Evolutionary conservation across 2,329 filamentous ascomycete species (phyloP), one percentile per base, ranked within the genome.

Genomic region (Domatiomyces globalis): DNA sequence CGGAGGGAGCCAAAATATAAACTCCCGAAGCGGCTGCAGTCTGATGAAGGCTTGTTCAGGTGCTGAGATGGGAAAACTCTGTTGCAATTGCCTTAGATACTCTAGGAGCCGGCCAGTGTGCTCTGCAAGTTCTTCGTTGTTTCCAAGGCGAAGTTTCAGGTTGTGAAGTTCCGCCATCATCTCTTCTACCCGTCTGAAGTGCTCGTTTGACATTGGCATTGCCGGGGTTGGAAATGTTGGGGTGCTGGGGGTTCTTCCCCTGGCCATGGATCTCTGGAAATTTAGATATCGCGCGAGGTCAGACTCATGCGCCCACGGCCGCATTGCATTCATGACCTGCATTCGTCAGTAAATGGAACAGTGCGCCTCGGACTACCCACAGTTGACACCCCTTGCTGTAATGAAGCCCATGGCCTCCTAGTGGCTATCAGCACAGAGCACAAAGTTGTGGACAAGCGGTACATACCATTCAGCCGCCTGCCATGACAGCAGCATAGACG

Each of bases 1-100:
- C 33, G 95, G 82, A 0, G 92, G 92, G 51, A 95, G 80, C 88
- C 90, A 96, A 69, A 96, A 95, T 15, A 96, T 78, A 88, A 90
- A 95, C 60, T 86, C 85, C 51, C 89, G 79, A 53, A 98, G 77
- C 8, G 87, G 83, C 57, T 94, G 89, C 9, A 96, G 79, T 57
- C 89, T 85, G 62, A 88, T 84, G 65, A 95, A 96, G 63, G 94
- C 87, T 64, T 94, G 82, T 56, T 87, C 83, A 20, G 88, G 80
- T 20, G 81, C 80, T 57, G 84, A 76, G 10, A 77, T 76, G 4
- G 82, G 80, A 63, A 81, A 80, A 58, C 86, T 80, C 65, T 84
- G 81, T 63, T 81, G 80, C 52, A 85, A 76, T 43, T 81, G 78
- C 67, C 84, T 81, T 57, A 88, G 73, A 68, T 88, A 88, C 53